Evolutionary conservation across 2,329 filamentous ascomycete species (phyloP).

Genomic region (Cyphellophora europaea): DNA sequence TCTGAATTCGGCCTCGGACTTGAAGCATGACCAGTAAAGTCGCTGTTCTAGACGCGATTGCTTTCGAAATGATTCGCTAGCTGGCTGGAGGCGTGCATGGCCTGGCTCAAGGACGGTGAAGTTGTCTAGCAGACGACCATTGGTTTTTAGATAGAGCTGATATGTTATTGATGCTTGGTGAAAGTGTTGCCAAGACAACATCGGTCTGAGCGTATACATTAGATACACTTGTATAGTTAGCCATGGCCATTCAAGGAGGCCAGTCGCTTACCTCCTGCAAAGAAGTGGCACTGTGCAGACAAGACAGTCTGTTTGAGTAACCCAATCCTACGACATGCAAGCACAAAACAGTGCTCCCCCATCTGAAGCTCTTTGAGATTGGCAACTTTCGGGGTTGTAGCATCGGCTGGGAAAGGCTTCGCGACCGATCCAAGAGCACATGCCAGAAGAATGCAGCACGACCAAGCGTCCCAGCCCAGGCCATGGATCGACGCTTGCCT

Average conservation of each 20-base stretch:
- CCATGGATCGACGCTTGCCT: slow-evolving; percentile 20
- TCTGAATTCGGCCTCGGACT: slow-evolving; percentile 33
- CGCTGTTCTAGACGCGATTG: slow-evolving; percentile 28
- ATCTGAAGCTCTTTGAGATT: slow-evolving; percentile 9
- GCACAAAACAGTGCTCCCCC: slow-evolving; percentile 22
- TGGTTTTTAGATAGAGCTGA: slow-evolving; percentile 25
- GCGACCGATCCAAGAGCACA: slow-evolving; percentile 23
- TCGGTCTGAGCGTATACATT: slow-evolving; percentile 31
- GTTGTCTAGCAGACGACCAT: slow-evolving; percentile 9
- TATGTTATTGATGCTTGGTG: slow-evolving; percentile 23
- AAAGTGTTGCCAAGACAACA: slow-evolving; percentile 31
- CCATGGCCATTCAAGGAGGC: background rate
- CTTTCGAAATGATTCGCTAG: slow-evolving; percentile 9
- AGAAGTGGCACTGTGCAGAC: slow-evolving; percentile 29
- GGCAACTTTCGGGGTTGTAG: slow-evolving; percentile 1
- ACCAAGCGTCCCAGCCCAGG: slow-evolving; percentile 23
- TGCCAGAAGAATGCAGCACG: slow-evolving; percentile 25
- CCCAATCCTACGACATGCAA: slow-evolving; percentile 24
- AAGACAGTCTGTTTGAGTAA: slow-evolving; percentile 22
- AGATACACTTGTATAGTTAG: slow-evolving; percentile 17
- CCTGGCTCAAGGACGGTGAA: slow-evolving; percentile 2
- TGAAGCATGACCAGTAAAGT: slow-evolving; percentile 36
- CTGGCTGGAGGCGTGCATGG: slow-evolving; percentile 4
- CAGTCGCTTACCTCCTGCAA: slow-evolving; percentile 25
- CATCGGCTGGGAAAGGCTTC: slow-evolving; percentile 16